Base-by-base conservation (phyloP, 805 yeast species). In the Schizosaccharomyces octosporus region DNA sequence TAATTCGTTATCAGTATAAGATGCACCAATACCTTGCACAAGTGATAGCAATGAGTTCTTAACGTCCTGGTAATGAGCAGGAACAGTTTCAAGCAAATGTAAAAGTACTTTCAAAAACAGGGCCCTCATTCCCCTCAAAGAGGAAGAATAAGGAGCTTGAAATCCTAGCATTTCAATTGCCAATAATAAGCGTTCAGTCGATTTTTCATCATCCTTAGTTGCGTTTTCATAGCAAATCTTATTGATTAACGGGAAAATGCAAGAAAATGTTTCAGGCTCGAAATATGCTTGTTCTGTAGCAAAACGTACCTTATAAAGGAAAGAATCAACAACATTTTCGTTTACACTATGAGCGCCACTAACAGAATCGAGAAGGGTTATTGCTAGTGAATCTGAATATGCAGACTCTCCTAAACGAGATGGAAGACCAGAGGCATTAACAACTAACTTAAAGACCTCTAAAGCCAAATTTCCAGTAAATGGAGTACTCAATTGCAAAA, bases 381-480 rank as follows among this genome's bases (percentile, higher is more conserved):
- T 6, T n/a, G 42, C 42, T 15, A 39, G 13, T 13, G 19, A 29
- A 15, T 15, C n/a, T 4, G 60, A 21, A 57, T 29, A 39, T n/a
- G 31, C 19, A 17, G 29, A 17, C 15, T 57, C 60, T 24, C 57
- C 57, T 6, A 39, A 27, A 9, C 60, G 48, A 29, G 31, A 4
- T 32, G 27, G 7, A 31, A 39, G 45, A 15, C 29, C 94, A 66
- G 89, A 71, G 0, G 90, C 60, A 15, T 7, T n/a, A 6, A 57
- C 19, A 57, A n/a, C n/a, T 7, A 27, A 36, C 48, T 84, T 62
- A 90, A 73, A 60, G 85, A 71, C 60, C 88, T 73, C 66, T 86
- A 90, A 69, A 88, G 97, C 70, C 89, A 96, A 68, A 85, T 88
- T n/a, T 86, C 95, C 72, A 32, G 78, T 84, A 63, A 81, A 74